These are phyloP conservation scores for Brasilioporus rufonigricans DNA, from an alignment of 768 basidiomycete species.

Conservation along the genomic window DNA sequence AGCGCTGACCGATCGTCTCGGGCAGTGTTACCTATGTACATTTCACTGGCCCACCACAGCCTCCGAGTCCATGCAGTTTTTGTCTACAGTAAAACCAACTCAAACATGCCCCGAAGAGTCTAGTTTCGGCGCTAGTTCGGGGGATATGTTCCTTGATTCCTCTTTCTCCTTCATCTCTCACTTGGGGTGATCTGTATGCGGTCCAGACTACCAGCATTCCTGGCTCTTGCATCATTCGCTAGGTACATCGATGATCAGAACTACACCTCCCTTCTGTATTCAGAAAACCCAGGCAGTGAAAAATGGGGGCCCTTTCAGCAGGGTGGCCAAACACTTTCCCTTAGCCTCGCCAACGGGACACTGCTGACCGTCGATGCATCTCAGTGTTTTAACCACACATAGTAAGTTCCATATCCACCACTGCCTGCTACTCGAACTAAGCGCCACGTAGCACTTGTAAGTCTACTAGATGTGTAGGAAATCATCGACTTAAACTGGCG, in stretches of 20 bases:
- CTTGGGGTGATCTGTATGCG: neutral
- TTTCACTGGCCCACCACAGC: no score
- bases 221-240: neutral
- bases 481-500: neutral
- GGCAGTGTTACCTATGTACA: no score
- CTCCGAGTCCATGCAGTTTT: no score
- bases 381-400: conserved; percentile 14
- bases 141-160: no score
- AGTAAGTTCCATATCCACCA: conserved; percentile 3
- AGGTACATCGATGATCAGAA: conserved; percentile 18
- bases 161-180: no score
- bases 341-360: conserved; percentile 7
- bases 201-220: neutral
- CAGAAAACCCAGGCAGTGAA: conserved; percentile 9
- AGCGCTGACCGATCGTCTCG: no score
- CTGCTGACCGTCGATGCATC: conserved; percentile 13
- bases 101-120: no score
- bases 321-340: conserved; percentile 12
- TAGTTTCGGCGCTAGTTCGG: no score
- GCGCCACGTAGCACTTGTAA: conserved; percentile 4
- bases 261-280: conserved; percentile 8
- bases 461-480: neutral
- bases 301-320: conserved; percentile 10
- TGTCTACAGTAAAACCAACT: no score
- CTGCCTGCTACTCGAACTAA: neutral